Evolutionary conservation across 371 early-diverging fungal species (phyloP).

Genomic region (Rhizopus microsporus): DNA sequence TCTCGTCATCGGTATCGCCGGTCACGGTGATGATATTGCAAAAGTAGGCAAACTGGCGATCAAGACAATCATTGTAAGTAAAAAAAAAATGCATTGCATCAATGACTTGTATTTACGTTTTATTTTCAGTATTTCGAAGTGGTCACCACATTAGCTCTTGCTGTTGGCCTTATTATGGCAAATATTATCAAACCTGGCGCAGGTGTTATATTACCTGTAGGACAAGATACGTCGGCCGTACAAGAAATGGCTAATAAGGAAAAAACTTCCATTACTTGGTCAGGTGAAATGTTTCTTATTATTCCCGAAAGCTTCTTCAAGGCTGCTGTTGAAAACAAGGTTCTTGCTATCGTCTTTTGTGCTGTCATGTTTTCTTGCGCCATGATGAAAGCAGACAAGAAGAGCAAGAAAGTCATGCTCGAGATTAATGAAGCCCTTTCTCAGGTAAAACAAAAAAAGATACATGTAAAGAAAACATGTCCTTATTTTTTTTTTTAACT

Average conservation of each 20-base stretch:
- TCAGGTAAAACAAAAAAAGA: conserved; percentile 21
- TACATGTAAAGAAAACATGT: background rate
- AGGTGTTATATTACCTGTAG: conserved; percentile 27
- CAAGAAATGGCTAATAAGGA: conserved; percentile 28
- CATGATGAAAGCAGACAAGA: conserved; percentile 55
- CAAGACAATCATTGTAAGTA: conserved; percentile 59
- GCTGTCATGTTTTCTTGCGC: conserved; percentile 72
- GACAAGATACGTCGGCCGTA: conserved; percentile 18
- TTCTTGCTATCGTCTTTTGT: conserved; percentile 71
- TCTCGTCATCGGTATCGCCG: conserved; percentile 67
- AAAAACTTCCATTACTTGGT: conserved; percentile 54
- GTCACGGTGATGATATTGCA: conserved; percentile 73
- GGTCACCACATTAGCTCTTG: conserved; percentile 69
- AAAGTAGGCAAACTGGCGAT: conserved; percentile 68
- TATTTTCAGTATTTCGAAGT: conserved; percentile 61
- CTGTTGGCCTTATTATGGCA: conserved; percentile 69
- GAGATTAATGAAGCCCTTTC: conserved; percentile 60
- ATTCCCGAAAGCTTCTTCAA: conserved; percentile 59
- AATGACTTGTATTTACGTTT: background rate
- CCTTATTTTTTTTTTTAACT: conserved; percentile 6
- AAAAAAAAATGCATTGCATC: background rate
- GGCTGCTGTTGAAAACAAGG: conserved; percentile 53
- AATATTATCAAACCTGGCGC: conserved; percentile 70
- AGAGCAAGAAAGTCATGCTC: conserved; percentile 59
- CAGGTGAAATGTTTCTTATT: conserved; percentile 55